A percentile compares a stretch with the other conserved stretches of the same genome.
Conservation (phyloP, 495 filamentous ascomycete genomes). For the Penicillium diatomitis region DNA sequence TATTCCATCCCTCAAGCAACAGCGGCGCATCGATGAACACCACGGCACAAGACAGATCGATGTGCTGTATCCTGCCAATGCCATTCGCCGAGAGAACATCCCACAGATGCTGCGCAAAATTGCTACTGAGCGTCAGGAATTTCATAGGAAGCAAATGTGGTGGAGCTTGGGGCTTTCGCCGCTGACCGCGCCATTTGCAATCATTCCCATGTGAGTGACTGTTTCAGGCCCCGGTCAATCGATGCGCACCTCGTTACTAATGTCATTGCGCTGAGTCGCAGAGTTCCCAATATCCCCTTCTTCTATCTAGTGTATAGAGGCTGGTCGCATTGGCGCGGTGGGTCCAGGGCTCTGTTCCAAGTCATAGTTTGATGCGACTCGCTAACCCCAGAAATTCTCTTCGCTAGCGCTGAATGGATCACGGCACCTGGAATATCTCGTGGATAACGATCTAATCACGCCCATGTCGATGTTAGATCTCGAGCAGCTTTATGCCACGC, state of each 20-base stretch:
- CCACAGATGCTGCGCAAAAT: conserved; percentile 51
- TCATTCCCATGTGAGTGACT: conserved; percentile 71
- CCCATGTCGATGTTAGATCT: conserved; percentile 53
- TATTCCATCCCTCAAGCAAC: conserved; percentile 71
- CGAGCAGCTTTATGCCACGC: conserved; percentile 61
- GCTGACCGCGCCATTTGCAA: conserved; percentile 66
- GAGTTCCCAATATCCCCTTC: conserved; percentile 92
- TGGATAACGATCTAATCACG: conserved; percentile 59
- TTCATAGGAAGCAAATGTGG: conserved; percentile 67
- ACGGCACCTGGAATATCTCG: conserved; percentile 71
- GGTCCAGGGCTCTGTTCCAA: conserved; percentile 3
- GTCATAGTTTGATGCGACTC: neutral
- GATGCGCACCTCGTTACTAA: conserved; percentile 3
- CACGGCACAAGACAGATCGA: conserved; percentile 59
- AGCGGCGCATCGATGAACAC: conserved; percentile 51
- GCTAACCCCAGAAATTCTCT: conserved; percentile 1
- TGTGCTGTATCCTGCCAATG: conserved; percentile 64
- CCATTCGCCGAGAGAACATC: conserved; percentile 55
- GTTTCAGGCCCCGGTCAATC: neutral
- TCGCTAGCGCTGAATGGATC: conserved; percentile 64
- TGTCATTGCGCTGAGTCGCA: conserved; percentile 19
- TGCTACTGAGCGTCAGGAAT: conserved; percentile 63
- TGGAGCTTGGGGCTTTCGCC: conserved; percentile 80
- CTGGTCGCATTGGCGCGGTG: conserved; percentile 60
- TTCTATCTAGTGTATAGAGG: conserved; percentile 86